Conservation (phyloP, 495 filamentous ascomycete species). For the Margaritispora aquatica region DNA sequence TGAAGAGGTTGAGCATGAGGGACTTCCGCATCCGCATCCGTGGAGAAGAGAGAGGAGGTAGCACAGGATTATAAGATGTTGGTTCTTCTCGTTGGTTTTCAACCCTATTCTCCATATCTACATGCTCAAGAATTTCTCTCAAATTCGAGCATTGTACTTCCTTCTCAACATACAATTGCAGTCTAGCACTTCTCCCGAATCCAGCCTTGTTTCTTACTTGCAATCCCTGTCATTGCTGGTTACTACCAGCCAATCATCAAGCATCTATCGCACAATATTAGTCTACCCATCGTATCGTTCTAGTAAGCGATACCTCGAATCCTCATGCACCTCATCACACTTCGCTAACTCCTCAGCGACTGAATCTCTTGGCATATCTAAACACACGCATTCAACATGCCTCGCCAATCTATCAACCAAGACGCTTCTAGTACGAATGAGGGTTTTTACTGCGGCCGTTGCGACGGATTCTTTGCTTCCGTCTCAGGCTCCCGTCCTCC, state of each 20-base stretch:
- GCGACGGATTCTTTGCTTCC: neutral
- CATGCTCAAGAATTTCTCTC: neutral
- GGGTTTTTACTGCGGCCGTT: constrained; percentile 8
- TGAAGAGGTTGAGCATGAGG: neutral
- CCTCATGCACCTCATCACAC: neutral
- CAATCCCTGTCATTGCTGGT: neutral
- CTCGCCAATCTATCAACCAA: constrained; percentile 5
- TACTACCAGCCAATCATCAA: neutral
- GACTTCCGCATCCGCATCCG: neutral
- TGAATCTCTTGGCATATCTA: constrained; percentile 1
- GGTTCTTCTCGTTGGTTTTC: neutral
- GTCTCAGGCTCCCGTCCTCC: constrained; percentile 15
- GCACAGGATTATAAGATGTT: neutral
- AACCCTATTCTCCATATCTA: neutral
- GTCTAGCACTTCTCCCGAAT: neutral
- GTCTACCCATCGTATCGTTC: constrained; percentile 4
- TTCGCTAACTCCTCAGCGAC: no score
- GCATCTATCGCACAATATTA: neutral
- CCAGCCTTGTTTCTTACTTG: neutral
- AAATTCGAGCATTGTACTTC: neutral
- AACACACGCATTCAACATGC: neutral
- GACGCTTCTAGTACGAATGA: constrained; percentile 8
- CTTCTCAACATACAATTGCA: neutral
- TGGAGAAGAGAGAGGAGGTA: neutral
- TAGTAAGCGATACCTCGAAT: neutral